phyloP scores from a whole-genome alignment of 2,329 filamentous ascomycete genomes.

The Penicillium sp. region DNA sequence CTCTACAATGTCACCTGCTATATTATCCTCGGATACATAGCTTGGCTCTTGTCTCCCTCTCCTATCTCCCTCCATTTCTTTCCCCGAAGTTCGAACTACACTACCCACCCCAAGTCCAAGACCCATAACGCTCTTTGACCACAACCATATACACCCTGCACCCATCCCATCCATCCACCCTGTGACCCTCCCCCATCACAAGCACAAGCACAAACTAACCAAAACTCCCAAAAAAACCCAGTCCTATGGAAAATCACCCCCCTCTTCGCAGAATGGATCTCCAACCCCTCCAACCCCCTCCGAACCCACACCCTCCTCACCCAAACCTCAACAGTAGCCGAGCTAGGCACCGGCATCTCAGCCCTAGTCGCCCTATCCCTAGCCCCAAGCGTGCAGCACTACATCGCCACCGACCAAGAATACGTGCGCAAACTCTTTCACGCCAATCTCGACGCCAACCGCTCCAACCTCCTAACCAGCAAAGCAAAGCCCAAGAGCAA shows the following conservation, averaged over 20 bases:
- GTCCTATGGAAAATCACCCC: constrained; percentile 92
- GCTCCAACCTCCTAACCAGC: constrained; percentile 5
- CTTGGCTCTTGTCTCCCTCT: not conserved
- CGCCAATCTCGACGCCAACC: constrained; percentile 62
- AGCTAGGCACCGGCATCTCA: constrained; percentile 85
- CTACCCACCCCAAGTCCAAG: too few relatives aligned
- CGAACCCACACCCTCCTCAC: constrained; percentile 55
- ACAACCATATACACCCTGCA: not conserved
- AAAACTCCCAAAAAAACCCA: constrained; percentile 35
- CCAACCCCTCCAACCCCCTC: constrained; percentile 58
- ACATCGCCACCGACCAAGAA: constrained; percentile 80
- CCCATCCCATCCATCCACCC: too few relatives aligned
- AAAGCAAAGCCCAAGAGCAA: constrained; percentile 8
- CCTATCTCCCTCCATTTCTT: too few relatives aligned
- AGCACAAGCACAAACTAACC: constrained; percentile 7
- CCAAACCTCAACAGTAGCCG: constrained; percentile 60
- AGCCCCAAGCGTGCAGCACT: constrained; percentile 57
- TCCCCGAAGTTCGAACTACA: too few relatives aligned
- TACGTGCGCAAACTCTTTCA: constrained; percentile 77
- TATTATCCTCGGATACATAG: constrained; percentile 1
- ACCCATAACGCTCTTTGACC: not conserved
- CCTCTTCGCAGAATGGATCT: constrained; percentile 75
- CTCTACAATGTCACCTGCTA: not conserved
- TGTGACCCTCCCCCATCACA: not conserved
- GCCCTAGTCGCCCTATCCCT: constrained; percentile 71